These are phyloP conservation scores for Vaccinium darrowii DNA, from an alignment of 148 eudicot genomes.

Conservation along the genomic window DNA sequence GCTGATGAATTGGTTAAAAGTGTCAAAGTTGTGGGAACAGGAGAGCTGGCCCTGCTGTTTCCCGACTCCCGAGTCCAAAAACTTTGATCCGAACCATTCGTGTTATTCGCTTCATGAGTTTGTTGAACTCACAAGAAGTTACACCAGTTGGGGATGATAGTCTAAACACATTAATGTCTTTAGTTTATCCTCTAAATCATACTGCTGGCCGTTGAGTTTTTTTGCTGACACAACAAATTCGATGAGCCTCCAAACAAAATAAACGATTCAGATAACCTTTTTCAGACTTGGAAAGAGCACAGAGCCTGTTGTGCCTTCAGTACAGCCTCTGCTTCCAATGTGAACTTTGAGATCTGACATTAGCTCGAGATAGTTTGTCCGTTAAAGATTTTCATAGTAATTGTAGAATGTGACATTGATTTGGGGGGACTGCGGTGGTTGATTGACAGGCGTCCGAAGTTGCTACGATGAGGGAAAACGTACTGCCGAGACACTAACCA, in stretches of 20 bases:
- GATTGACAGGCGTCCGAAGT: slow-evolving; percentile 83
- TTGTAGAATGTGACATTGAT: not conserved
- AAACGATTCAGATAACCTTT: not conserved
- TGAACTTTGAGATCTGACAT: not conserved
- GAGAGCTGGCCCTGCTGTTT: too few relatives aligned
- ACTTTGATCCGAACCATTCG: too few relatives aligned
- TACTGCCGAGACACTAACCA: slow-evolving; percentile 92
- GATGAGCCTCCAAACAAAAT: not conserved
- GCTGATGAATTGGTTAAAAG: not conserved
- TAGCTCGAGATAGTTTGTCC: not conserved
- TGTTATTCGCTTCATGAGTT: not conserved
- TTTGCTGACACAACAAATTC: not conserved
- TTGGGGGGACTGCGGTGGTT: not conserved
- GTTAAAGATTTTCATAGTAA: not conserved
- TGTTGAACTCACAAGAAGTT: not conserved
- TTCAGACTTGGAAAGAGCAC: not conserved
- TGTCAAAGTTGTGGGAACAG: not conserved
- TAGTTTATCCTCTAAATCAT: not conserved
- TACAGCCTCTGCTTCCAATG: not conserved
- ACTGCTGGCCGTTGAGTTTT: not conserved
- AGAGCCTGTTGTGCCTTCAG: too few relatives aligned
- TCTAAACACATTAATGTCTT: too few relatives aligned
- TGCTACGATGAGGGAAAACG: slow-evolving; percentile 98
- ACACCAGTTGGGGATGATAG: too few relatives aligned
- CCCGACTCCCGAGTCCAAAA: too few relatives aligned